Evolutionary conservation across 2,329 filamentous ascomycete genomes (phyloP).

Genomic region (Chaetomium sp.): DNA sequence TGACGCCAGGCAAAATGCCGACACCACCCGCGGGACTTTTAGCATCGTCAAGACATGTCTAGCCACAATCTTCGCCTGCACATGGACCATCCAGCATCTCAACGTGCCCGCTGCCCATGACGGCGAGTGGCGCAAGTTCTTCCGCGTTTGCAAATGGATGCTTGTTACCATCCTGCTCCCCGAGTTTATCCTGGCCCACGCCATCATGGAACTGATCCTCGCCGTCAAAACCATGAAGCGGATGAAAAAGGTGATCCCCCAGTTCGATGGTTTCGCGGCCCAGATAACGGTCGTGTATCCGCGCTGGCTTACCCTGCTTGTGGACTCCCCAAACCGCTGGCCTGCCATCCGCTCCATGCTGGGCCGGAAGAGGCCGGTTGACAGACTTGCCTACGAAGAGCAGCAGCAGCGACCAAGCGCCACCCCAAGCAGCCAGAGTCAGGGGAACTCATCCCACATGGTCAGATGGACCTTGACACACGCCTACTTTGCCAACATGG

Average conservation of each 20-base stretch:
- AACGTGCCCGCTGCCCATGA: slow-evolving; percentile 8
- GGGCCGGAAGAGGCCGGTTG: neutral
- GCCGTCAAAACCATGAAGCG: neutral
- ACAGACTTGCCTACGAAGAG: neutral
- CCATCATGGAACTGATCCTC: neutral
- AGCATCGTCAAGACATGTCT: neutral
- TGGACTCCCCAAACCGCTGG: neutral
- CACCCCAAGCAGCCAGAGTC: neutral
- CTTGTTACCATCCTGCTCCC: slow-evolving; percentile 10
- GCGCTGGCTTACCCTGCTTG: neutral
- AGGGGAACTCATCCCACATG: neutral
- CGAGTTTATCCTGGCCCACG: slow-evolving; percentile 10
- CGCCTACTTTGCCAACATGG: neutral
- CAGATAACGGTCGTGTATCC: neutral
- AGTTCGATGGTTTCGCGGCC: too few species aligned
- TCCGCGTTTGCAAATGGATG: slow-evolving; percentile 11
- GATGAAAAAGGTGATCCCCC: neutral
- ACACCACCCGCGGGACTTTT: slow-evolving; percentile 4
- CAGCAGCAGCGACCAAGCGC: neutral
- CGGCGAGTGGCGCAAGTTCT: neutral
- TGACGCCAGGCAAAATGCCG: neutral
- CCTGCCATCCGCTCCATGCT: neutral
- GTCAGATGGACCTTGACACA: neutral
- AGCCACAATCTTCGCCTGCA: slow-evolving; percentile 10
- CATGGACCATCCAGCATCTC: slow-evolving; percentile 8